Evolutionary conservation across 202 grass and related monocot species (phyloP), one percentile per base, ranked within the genome.

Genomic region (Schoenoplectus triqueter): DNA sequence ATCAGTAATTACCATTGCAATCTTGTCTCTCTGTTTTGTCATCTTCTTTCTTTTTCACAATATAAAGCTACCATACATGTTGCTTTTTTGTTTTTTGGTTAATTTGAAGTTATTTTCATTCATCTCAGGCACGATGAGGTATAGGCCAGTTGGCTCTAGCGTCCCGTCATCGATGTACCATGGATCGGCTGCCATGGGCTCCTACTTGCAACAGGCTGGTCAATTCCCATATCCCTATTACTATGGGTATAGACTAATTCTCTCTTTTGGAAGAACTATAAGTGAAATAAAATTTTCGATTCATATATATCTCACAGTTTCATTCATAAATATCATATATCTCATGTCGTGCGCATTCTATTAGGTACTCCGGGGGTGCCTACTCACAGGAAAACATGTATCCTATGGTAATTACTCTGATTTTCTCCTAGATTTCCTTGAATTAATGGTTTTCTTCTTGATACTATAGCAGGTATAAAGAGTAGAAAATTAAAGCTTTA

Each of bases 331-430:
- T 31, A 31, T 44, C 21, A 57, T 47, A 40, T 64, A 3, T 17
- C 15, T 72, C 45, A 59, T 59, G 14, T 59, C 2, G 14, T 52
- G 31, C 9, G 41, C 9, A 40, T 67, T 56, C 6, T 86, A n/a
- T 64, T 67, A 87, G 86, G 63, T 87, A 84, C 22, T 69, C 86
- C 44, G 86, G 86, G 39, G 75, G 55, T 1, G 49, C 60, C 19
- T 87, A 87, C 61, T 69, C 86, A 5, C 86, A 87, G 73, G 86
- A 87, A 77, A 87, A 77, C 39, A 84, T 87, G 80, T 87, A 87
- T 2, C 86, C 86, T 66, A 87, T 84, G 86, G 86, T 87, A 52
- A 83, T 40, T 42, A 8, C 64, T 81, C 51, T 40, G 2, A 56
- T 56, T 7, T 41, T 49, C 11, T 81, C n/a, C 9, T 81, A 8